Percentiles rank a stretch among this genome's conserved stretches.
phyloP scores from a whole-genome alignment of 345 rosid species.

The Salix arbutifolia region DNA sequence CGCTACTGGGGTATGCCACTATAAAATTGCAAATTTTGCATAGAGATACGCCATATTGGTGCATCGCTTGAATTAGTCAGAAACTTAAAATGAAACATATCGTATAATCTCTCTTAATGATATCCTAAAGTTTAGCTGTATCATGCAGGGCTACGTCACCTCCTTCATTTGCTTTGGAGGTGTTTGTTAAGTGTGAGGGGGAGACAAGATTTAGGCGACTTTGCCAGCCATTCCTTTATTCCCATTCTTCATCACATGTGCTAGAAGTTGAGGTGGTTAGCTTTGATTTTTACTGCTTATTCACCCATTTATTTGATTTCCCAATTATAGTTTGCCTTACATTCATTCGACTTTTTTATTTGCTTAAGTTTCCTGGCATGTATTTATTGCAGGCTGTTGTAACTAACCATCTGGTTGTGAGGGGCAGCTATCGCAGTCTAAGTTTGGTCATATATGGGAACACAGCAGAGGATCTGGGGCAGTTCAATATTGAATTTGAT shows the following conservation, averaged over 20 bases:
- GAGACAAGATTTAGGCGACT: constrained; percentile 95
- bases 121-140: background rate
- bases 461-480: constrained; percentile 96
- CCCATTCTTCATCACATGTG: constrained; percentile 92
- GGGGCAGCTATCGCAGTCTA: constrained; percentile 95
- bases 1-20: constrained; percentile 70
- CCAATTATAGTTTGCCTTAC: background rate
- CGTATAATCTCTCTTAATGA: background rate
- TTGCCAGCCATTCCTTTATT: constrained; percentile 90
- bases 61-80: background rate
- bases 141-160: constrained; percentile 87
- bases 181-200: constrained; percentile 86
- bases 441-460: constrained; percentile 91
- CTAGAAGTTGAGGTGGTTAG: constrained; percentile 84
- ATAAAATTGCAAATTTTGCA: too few species aligned
- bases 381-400: constrained; percentile 85
- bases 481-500: constrained; percentile 87
- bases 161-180: constrained; percentile 98
- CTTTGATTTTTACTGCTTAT: background rate
- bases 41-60: background rate
- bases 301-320: background rate
- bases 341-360: background rate
- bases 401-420: constrained; percentile 88
- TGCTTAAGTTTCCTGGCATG: background rate
- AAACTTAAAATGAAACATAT: background rate